phyloP scores from a whole-genome alignment of 345 rosid species.

The Eucalyptus curtisii region DNA sequence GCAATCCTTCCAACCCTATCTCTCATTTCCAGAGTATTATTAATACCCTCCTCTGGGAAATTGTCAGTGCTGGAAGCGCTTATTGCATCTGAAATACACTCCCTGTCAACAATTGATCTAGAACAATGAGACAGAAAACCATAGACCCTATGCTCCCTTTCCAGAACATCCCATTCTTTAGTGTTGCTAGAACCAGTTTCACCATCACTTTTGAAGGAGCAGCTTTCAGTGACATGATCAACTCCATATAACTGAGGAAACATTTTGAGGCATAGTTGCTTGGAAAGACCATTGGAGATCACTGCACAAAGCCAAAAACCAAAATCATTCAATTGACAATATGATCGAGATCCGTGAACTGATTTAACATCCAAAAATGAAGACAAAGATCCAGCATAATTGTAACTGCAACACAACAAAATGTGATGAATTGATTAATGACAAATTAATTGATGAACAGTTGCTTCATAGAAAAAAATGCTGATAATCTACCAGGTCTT shows the following conservation, averaged over 20 bases:
- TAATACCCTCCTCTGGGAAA: conserved; percentile 65
- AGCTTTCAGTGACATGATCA: conserved; percentile 28
- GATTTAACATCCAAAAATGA: background rate
- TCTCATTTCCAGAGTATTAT: conserved; percentile 50
- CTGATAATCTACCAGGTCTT: background rate
- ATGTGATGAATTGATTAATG: background rate
- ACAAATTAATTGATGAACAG: background rate
- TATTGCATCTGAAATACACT: conserved; percentile 50
- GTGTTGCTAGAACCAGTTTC: conserved; percentile 45
- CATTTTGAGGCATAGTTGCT: conserved; percentile 53
- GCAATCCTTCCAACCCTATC: conserved; percentile 33
- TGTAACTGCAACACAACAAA: background rate
- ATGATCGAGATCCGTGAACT: background rate
- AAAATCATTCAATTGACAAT: background rate
- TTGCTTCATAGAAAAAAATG: background rate
- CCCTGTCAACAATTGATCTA: conserved; percentile 14
- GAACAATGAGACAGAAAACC: conserved; percentile 46
- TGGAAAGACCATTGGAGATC: conserved; percentile 41
- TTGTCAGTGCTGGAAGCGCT: conserved; percentile 92
- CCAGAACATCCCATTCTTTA: conserved; percentile 27
- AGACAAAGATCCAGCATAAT: background rate
- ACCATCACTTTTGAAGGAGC: background rate
- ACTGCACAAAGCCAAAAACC: conserved; percentile 25
- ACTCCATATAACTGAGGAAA: conserved; percentile 47
- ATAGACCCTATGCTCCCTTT: conserved; percentile 62